Evolutionary conservation across 1,139 yeast genomes (phyloP), one percentile per base, ranked within the genome.

Genomic region (Nakaseomyces sp.): DNA sequence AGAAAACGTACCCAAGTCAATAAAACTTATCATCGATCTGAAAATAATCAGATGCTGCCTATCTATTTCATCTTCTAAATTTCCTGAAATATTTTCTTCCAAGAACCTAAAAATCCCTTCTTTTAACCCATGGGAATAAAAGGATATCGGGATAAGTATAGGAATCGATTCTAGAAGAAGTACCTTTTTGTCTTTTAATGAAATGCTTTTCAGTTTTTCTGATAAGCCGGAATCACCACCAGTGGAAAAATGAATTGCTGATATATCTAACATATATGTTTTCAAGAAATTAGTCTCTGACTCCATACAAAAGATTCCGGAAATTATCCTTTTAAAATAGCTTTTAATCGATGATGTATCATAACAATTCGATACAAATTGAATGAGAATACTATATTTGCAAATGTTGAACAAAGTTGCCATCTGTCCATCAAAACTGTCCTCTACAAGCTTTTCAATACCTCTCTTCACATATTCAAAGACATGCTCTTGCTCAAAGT

Each of bases 1-100:
- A 1, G 61, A 47, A 3, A 60, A 53, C 19, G 71, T 71, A 1
- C 56, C 52, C 2, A 72, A 54, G 49, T 78, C 79, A 15, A 73
- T 64, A 18, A 69, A 58, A 13, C 61, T 58, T 2, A 80, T 37
- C 10, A 65, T 40, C 41, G 60, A 55, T 49, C 58, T 56, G 1
- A 67, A 50, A 4, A 69, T 58, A n/a, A 70, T 43, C 3, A 61
- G 44, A 2, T 61, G 47, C 42, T 68, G 69, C 16, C 64, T 60
- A 32, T 32, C 36, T 6, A 30, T 8, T 8, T 15, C 19, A 5
- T 30, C 18, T 30, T 30, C 19, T 19, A 32, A 19, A 12, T 32
- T 9, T 17, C 25, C 37, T 7, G 15, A 8, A n/a, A 19, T 12
- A 9, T 17, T 18, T 12, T 19, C 37, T 19, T 17, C 13, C 5